phyloP scores from a whole-genome alignment of 1,284 basidiomycete species.

The Boletellus sp. region DNA sequence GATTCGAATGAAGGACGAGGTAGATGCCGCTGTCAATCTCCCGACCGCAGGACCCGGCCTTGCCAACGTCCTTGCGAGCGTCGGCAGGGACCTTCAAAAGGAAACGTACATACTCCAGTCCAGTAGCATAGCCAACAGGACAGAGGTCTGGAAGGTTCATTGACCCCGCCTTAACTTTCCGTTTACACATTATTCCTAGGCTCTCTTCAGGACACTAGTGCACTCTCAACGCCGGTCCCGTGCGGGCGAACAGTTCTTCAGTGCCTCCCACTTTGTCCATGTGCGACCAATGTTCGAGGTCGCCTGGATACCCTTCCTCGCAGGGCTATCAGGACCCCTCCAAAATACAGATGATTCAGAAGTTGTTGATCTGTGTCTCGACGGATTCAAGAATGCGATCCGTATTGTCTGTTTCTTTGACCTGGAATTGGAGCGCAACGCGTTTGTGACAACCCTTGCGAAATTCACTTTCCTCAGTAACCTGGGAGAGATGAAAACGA shows the following conservation, averaged over 20 bases:
- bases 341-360: constrained; percentile 93
- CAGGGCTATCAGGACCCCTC: constrained; percentile 86
- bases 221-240: constrained; percentile 80
- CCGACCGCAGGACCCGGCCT: constrained; percentile 65
- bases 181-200: constrained; percentile 42
- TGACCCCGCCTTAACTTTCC: not conserved
- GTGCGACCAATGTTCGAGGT: constrained; percentile 98
- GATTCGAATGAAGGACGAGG: constrained; percentile 96
- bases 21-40: constrained; percentile 56
- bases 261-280: constrained; percentile 92
- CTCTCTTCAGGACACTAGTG: constrained; percentile 87
- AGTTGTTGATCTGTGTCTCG: constrained; percentile 86
- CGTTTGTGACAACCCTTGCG: constrained; percentile 94
- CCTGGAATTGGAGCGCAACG: constrained; percentile 91
- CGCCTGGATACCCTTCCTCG: constrained; percentile 95
- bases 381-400: constrained; percentile 92
- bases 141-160: constrained; percentile 58
- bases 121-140: constrained; percentile 93
- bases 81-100: constrained; percentile 89
- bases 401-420: constrained; percentile 94
- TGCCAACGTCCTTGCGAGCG: constrained; percentile 77
- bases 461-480: constrained; percentile 98
- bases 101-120: constrained; percentile 94
- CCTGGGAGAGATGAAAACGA: constrained; percentile 94
- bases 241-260: constrained; percentile 83